phyloP scores from a whole-genome alignment of 176 grass and related monocot genomes.

The Eleusine coracana region DNA sequence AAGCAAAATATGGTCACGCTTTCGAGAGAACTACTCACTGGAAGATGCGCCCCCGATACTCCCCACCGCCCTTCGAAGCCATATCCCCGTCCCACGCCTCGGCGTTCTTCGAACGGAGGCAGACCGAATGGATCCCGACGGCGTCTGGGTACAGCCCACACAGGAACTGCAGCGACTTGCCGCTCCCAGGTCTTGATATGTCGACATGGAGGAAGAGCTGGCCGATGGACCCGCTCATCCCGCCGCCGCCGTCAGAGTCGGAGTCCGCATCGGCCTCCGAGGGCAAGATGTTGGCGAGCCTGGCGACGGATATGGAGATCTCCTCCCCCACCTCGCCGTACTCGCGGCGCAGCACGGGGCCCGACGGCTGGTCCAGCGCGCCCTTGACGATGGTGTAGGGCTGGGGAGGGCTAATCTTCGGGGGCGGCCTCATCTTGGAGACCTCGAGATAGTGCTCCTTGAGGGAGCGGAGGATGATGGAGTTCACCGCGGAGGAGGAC shows the following conservation, averaged over 20 bases:
- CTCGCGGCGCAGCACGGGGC: slow-evolving; percentile 62
- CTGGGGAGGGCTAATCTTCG: slow-evolving; percentile 71
- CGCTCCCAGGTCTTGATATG: slow-evolving; percentile 58
- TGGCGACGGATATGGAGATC: slow-evolving; percentile 86
- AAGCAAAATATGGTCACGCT: neutral
- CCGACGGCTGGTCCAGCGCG: slow-evolving; percentile 63
- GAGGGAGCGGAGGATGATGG: slow-evolving; percentile 85
- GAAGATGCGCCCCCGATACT: slow-evolving; percentile 85
- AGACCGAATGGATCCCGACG: slow-evolving; percentile 89
- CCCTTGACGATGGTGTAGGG: slow-evolving; percentile 81
- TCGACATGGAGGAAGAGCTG: slow-evolving; percentile 95
- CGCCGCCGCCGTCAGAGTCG: slow-evolving; percentile 37
- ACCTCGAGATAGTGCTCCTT: slow-evolving; percentile 94
- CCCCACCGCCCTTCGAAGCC: slow-evolving; percentile 28
- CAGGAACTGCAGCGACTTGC: slow-evolving; percentile 87
- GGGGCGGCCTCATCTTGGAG: slow-evolving; percentile 82
- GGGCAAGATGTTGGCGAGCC: slow-evolving; percentile 77
- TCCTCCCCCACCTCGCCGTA: slow-evolving; percentile 74
- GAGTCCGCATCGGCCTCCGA: slow-evolving; percentile 49
- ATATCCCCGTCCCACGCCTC: slow-evolving; percentile 11
- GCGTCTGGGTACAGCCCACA: slow-evolving; percentile 91
- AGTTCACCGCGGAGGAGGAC: slow-evolving; percentile 62
- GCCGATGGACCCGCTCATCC: slow-evolving; percentile 58
- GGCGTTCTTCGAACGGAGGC: slow-evolving; percentile 68
- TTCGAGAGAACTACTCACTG: slow-evolving; percentile 64